Base-by-base conservation (phyloP, 768 basidiomycete genomes). In the Dendrothele bispora region DNA sequence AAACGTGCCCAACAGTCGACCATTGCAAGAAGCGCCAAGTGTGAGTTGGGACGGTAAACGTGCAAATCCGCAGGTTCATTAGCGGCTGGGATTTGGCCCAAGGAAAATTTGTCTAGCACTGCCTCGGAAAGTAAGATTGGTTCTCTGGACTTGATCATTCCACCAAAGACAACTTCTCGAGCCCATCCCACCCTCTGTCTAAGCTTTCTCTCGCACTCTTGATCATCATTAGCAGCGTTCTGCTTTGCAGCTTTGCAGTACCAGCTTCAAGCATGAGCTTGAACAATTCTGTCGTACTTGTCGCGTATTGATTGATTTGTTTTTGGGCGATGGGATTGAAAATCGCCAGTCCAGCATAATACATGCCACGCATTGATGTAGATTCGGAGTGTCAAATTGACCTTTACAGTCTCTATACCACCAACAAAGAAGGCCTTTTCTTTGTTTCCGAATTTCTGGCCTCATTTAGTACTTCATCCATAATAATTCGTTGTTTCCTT, bases 291-390 rank as follows among this genome's bases (percentile, higher is more conserved):
- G 88, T 88, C 8, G 84, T 82, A 59, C 85, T 88, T 49, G 80
- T 79, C 3, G 95, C 85, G 61, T 86, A 99, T 55, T 95, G 92
- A 57, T 95, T 79, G 54, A 99, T 97, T 63, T 97, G 95, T 1
- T 75, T 64, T 36, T 80, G 79, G 0, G 97, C 95, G 11, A 78
- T 84, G 5, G 95, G 95, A 66, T 98, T 98, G 52, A 98, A 79
- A 62, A 98, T 91, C 1, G 95, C 95, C 15, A 98, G 80, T 2
- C 95, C 95, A 14, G 95, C 95, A 63, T 98, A n/a, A 98, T 60
- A 98, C 95, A 68, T 98, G 95, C 94, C 94, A 98, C 52, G 93
- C 88, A 66, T 94, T 95, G 34, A 91, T 80, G 67, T 97, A 98
- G 59, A 98, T 98, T 1, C 95, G 90, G 17, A 97, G 80, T 53